Percentiles rank a stretch among this genome's conserved stretches.
Evolutionary conservation across 1,284 basidiomycete genomes (phyloP).

Genomic region (Ceratorhiza oryzae-sativae): DNA sequence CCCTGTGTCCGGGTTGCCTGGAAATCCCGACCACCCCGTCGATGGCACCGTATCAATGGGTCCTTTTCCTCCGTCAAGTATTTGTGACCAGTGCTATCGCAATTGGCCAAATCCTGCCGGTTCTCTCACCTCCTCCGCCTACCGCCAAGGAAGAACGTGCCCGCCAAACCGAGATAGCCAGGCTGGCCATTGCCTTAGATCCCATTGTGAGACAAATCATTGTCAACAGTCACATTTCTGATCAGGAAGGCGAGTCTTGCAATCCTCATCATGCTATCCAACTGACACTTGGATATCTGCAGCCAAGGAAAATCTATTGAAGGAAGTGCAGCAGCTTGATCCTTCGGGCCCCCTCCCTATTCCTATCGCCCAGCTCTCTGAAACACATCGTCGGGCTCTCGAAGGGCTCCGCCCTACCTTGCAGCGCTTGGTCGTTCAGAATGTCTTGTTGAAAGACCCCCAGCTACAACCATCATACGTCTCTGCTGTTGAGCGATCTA

Average conservation of each 20-base stretch:
- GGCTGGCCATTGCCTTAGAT: conserved; percentile 17
- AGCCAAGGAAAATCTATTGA: conserved; percentile 9
- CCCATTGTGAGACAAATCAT: conserved; percentile 20
- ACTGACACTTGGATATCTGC: neutral
- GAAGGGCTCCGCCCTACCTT: neutral
- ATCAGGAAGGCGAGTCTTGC: neutral
- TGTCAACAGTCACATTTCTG: conserved; percentile 12
- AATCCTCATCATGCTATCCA: neutral
- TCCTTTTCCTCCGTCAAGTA: conserved; percentile 75
- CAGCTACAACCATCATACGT: neutral
- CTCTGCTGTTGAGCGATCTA: conserved; percentile 2
- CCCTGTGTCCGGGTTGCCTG: no score
- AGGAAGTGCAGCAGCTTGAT: conserved; percentile 1
- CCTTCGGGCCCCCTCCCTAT: neutral
- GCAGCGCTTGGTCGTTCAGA: conserved; percentile 20
- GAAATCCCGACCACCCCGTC: conserved; percentile 60
- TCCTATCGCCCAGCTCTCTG: neutral
- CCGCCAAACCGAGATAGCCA: conserved; percentile 22
- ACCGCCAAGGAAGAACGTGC: conserved; percentile 8
- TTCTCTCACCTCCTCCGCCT: conserved; percentile 58
- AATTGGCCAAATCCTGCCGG: conserved; percentile 69
- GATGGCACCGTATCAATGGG: conserved; percentile 72
- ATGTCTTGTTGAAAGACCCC: conserved; percentile 2
- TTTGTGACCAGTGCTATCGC: conserved; percentile 77
- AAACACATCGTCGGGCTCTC: conserved; percentile 11